Evolutionary conservation across 2,329 filamentous ascomycete species (phyloP).

Genomic region (Periglandula ipomoeae): DNA sequence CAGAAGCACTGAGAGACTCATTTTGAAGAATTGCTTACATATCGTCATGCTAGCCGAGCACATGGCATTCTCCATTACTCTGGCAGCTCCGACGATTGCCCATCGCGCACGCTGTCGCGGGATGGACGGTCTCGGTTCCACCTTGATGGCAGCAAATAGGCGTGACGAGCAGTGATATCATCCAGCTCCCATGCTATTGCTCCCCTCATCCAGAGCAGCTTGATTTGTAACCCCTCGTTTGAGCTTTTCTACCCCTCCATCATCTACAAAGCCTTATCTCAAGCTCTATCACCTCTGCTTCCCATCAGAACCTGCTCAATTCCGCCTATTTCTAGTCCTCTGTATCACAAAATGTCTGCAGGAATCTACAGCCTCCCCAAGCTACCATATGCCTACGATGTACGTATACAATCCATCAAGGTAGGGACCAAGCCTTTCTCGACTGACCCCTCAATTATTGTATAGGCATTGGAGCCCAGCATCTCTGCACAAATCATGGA

Average conservation of each 20-base stretch:
- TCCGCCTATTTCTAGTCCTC: no score
- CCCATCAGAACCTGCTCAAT: background rate
- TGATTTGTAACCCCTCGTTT: background rate
- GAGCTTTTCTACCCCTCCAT: background rate
- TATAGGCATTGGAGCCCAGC: conserved; percentile 59
- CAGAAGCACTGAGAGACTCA: background rate
- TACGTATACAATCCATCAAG: conserved; percentile 29
- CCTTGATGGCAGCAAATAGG: background rate
- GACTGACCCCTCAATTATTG: background rate
- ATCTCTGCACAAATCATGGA: conserved; percentile 76
- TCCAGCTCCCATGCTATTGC: background rate
- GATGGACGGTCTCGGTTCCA: background rate
- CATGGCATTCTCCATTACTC: background rate
- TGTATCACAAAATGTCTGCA: conserved; percentile 24
- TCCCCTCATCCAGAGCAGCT: background rate
- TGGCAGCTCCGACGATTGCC: background rate
- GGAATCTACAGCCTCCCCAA: conserved; percentile 50
- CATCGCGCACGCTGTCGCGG: background rate
- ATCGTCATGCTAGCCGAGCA: background rate
- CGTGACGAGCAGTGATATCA: background rate
- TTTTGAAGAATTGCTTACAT: background rate
- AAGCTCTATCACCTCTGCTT: background rate
- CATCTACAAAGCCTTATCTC: background rate
- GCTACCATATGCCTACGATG: conserved; percentile 62
- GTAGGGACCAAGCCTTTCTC: no score